Conservation (phyloP, 225 moss, liverwort and hornwort species). For the Polytrichum formosum region DNA sequence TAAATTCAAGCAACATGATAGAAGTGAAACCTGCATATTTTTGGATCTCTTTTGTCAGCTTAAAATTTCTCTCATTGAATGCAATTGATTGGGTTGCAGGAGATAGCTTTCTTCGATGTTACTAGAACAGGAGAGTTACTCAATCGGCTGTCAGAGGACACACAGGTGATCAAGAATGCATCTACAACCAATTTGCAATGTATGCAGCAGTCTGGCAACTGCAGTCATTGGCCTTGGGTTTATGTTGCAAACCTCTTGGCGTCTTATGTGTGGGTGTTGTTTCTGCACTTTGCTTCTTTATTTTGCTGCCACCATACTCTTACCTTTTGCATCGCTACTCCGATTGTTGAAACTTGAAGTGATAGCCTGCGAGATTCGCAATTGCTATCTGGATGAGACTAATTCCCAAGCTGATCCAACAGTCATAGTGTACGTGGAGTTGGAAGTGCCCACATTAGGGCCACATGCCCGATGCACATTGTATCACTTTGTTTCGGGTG, state of each 20-base stretch:
- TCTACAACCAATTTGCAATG: conserved; percentile 89
- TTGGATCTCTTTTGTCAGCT: too few relatives aligned
- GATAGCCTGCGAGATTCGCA: too few relatives aligned
- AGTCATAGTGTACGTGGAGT: background rate
- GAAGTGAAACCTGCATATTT: too few relatives aligned
- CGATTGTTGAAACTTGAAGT: too few relatives aligned
- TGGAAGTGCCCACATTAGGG: background rate
- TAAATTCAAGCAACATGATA: too few relatives aligned
- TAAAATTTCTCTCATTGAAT: too few relatives aligned
- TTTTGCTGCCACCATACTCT: too few relatives aligned
- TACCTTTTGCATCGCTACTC: too few relatives aligned
- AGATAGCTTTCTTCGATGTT: conserved; percentile 95
- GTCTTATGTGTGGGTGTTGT: conserved; percentile 68
- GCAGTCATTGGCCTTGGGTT: too few relatives aligned
- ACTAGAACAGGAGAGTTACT: conserved; percentile 91
- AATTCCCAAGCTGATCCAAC: too few relatives aligned
- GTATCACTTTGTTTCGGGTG: conserved; percentile 35
- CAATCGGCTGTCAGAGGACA: conserved; percentile 92
- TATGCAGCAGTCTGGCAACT: conserved; percentile 50
- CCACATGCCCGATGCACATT: too few relatives aligned
- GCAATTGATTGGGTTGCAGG: conserved; percentile 38
- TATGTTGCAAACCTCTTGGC: conserved; percentile 47
- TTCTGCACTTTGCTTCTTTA: conserved; percentile 17
- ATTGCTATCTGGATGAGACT: too few relatives aligned
- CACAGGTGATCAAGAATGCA: conserved; percentile 95